phyloP scores from a whole-genome alignment of 495 filamentous ascomycete genomes.

The Pyrenopolyporus hunteri region DNA sequence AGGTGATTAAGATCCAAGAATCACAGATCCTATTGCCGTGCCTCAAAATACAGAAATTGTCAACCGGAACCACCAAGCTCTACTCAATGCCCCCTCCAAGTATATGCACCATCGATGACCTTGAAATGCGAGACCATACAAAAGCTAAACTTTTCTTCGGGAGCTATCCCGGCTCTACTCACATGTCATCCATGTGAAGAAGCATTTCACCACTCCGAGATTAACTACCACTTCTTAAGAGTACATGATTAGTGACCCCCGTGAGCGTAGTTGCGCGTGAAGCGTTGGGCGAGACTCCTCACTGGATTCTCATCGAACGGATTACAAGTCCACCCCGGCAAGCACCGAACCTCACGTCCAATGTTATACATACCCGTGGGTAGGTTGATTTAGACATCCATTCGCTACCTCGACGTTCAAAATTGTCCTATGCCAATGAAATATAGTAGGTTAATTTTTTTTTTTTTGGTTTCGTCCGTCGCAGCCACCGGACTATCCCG shows the following conservation, averaged over 20 bases:
- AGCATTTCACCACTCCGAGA: constrained; percentile 9
- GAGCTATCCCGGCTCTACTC: constrained; percentile 9
- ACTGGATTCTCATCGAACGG: constrained; percentile 8
- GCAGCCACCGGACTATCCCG: constrained; percentile 6
- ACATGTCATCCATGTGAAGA: constrained; percentile 14
- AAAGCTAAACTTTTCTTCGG: constrained; percentile 17
- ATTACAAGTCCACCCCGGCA: constrained; percentile 10
- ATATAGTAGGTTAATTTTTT: constrained; percentile 4
- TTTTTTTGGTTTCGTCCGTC: too few relatives aligned
- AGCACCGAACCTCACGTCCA: constrained; percentile 16
- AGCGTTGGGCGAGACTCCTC: constrained; percentile 3
- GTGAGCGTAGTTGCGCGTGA: constrained; percentile 26
- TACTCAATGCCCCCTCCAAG: background rate
- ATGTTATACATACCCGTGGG: constrained; percentile 28
- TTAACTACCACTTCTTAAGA: constrained; percentile 30
- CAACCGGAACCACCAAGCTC: background rate
- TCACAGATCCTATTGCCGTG: background rate
- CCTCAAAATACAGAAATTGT: background rate
- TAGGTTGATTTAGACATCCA: constrained; percentile 11
- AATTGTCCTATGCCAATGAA: constrained; percentile 5
- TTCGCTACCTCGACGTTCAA: constrained; percentile 2
- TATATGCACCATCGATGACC: background rate
- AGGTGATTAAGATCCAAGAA: constrained; percentile 15
- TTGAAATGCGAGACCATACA: constrained; percentile 13
- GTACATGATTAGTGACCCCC: constrained; percentile 36